phyloP scores from a whole-genome alignment of 1,139 yeast species.

The Barnettozyma hawaiiensis region DNA sequence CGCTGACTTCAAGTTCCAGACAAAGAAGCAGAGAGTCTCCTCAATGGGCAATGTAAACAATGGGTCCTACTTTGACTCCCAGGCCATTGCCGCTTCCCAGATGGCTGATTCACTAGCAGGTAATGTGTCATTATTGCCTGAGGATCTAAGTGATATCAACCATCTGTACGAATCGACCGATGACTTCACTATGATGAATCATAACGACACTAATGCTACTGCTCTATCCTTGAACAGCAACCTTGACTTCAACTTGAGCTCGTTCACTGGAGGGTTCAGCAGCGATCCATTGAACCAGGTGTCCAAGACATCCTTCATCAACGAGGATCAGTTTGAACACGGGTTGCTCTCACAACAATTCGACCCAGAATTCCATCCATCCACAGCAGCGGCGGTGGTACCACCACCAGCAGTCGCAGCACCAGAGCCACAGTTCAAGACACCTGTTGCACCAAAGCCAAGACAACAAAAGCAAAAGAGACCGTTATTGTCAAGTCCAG shows the following conservation, averaged over 20 bases:
- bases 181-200: conserved; percentile 10
- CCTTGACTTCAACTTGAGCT: background rate
- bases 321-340: background rate
- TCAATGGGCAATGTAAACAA: conserved; percentile 3
- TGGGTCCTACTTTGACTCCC: conserved; percentile 18
- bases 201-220: too few relatives aligned
- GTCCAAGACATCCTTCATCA: background rate
- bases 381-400: background rate
- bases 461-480: background rate
- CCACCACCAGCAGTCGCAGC: too few relatives aligned
- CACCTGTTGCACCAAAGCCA: conserved; percentile 7
- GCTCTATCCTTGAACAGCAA: conserved; percentile 5
- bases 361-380: background rate
- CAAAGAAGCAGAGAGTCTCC: conserved; percentile 8
- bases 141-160: conserved; percentile 18
- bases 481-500: background rate
- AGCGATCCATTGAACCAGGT: background rate
- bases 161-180: conserved; percentile 11
- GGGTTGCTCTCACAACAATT: background rate
- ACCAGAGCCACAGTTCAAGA: conserved; percentile 3
- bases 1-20: background rate
- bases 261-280: conserved; percentile 2
- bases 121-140: conserved; percentile 12
- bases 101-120: conserved; percentile 18
- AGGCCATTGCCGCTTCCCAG: conserved; percentile 11